These are phyloP conservation scores for Calonectria pteridis DNA, from an alignment of 2,329 filamentous ascomycete genomes.

Conservation along the genomic window DNA sequence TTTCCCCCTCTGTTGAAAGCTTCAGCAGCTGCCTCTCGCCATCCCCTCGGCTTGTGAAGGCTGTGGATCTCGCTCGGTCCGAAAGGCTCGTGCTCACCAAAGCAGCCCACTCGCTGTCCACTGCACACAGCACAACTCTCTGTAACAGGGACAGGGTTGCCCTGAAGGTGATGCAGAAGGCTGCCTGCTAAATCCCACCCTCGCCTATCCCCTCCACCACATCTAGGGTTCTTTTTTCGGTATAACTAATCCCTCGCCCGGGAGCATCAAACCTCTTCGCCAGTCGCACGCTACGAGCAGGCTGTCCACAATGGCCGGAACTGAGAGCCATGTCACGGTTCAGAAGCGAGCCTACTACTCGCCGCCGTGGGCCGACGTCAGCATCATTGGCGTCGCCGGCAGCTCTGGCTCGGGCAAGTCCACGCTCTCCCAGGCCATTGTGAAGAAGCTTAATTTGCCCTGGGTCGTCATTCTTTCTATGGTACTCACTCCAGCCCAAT, in stretches of 20 bases:
- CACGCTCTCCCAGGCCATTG: slow-evolving; percentile 91
- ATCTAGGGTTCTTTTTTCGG: slow-evolving; percentile 4
- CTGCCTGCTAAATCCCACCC: slow-evolving; percentile 22
- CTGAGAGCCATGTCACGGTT: slow-evolving; percentile 61
- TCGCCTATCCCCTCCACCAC: slow-evolving; percentile 15
- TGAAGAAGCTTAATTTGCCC: slow-evolving; percentile 88
- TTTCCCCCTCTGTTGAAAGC: slow-evolving; percentile 28
- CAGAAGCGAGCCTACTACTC: slow-evolving; percentile 80
- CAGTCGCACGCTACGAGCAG: slow-evolving; percentile 16
- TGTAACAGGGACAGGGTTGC: slow-evolving; percentile 24
- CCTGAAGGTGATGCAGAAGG: slow-evolving; percentile 15
- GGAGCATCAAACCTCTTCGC: slow-evolving; percentile 5
- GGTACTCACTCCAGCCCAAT: slow-evolving; percentile 64
- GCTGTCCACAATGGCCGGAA: slow-evolving; percentile 34
- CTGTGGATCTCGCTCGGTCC: slow-evolving; percentile 39
- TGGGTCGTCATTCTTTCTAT: slow-evolving; percentile 99
- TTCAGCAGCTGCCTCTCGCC: not conserved
- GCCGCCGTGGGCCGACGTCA: slow-evolving; percentile 95
- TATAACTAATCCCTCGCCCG: slow-evolving; percentile 6
- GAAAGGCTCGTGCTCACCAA: slow-evolving; percentile 37
- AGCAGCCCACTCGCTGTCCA: slow-evolving; percentile 12
- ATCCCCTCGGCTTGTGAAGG: slow-evolving; percentile 28
- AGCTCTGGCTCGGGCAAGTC: slow-evolving; percentile 97
- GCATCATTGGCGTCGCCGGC: slow-evolving; percentile 95
- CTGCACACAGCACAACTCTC: slow-evolving; percentile 6